Conservation (phyloP, 805 yeast genomes). For the Ogataea chonburiensis region DNA sequence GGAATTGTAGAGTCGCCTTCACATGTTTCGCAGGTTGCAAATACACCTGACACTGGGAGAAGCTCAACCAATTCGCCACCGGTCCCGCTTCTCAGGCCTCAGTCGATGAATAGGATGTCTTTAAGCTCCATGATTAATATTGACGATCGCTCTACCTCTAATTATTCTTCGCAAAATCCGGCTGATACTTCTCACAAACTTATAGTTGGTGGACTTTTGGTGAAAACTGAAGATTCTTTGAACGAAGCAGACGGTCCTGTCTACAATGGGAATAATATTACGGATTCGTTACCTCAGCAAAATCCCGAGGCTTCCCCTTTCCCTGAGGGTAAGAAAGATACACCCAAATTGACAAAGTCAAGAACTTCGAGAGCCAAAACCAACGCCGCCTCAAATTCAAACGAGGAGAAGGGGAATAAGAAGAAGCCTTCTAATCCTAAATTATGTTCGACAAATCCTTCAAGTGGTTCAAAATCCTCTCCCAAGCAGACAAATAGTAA, state of each 20-base stretch:
- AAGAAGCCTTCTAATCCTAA: conserved; percentile 6
- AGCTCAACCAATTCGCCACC: too few relatives aligned
- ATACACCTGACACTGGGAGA: too few relatives aligned
- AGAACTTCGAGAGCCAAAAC: conserved; percentile 4
- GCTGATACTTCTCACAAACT: conserved; percentile 3
- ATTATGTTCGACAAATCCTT: not conserved
- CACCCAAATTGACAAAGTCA: conserved; percentile 1
- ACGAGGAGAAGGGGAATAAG: conserved; percentile 6
- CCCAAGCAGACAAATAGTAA: conserved; percentile 7
- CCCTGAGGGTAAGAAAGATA: conserved; percentile 8
- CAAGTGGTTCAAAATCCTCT: not conserved
- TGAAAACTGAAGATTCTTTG: not conserved
- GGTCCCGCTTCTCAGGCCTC: too few relatives aligned
- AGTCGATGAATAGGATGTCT: conserved; percentile 21
- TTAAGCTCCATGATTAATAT: conserved; percentile 28
- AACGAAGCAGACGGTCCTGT: not conserved
- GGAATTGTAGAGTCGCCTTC: not conserved
- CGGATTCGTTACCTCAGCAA: too few relatives aligned
- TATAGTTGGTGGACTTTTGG: conserved; percentile 18
- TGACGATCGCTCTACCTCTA: conserved; percentile 11
- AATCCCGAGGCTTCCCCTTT: too few relatives aligned
- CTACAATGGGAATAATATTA: too few relatives aligned
- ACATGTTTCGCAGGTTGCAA: too few relatives aligned
- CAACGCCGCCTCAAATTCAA: conserved; percentile 7
- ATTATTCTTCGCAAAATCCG: not conserved